Evolutionary conservation across 108 stramenopile genomes (phyloP), one percentile per base, ranked within the genome.

Genomic region (Nannochloropsis oceanica): DNA sequence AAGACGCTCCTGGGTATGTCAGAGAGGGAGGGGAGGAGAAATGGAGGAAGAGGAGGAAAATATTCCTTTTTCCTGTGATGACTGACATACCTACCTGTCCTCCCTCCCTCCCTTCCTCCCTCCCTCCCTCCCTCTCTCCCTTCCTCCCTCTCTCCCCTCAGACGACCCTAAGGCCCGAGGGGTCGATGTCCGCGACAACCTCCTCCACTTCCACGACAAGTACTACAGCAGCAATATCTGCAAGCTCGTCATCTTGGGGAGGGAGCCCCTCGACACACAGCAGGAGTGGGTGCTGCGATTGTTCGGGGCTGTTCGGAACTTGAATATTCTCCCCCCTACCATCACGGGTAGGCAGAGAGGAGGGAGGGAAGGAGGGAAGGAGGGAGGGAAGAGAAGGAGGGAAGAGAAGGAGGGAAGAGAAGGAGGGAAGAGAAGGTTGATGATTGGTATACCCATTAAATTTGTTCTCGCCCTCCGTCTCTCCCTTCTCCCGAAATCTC

Each of bases 151-250:
- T n/a, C n/a, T n/a, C n/a, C n/a, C n/a, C n/a, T n/a, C n/a, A n/a
- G 84, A 94, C 82, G 91, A 89, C 14, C 95, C 94, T 22, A 84
- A 44, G 80, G 84, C 80, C 27, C 83, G 85, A 1, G 92, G 85
- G 26, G 83, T 89, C 24, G 92, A 93, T 84, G 84, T 97, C 34
- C 93, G 96, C n/a, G 83, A 93, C n/a, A 88, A 92, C 81, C 91
- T 98, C 13, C 92, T 98, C 44, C 87, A 94, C 25, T 98, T 97
- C 86, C 96, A 97, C 90, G 80, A 91, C 25, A 87, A 80, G 18
- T 92, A 95, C 87, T 98, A 98, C 91, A 94, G 94, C 79, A 93
- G 96, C 43, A 95, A 96, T 90, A 93, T 95, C 89, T 97, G 97
- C 96, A 91, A 92, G 25, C 87, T 97, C 43, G 95, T 93, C 13